Conservation (phyloP, 2,329 filamentous ascomycete species). For the Fonsecaea monophora region DNA sequence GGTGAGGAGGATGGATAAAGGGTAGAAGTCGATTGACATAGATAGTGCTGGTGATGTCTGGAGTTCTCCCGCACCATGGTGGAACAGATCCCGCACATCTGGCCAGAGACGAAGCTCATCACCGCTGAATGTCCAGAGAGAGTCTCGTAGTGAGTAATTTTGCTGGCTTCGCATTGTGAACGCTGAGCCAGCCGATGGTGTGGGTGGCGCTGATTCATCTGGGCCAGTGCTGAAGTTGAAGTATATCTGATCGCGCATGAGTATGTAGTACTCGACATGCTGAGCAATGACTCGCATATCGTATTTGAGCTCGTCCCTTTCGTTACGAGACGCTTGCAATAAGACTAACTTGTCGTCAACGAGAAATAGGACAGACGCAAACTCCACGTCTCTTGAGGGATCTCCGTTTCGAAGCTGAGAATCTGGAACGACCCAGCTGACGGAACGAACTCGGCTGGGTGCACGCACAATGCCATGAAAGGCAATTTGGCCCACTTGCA, state of each 20-base stretch:
- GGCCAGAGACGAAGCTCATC: constrained; percentile 85
- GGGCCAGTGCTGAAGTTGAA: constrained; percentile 55
- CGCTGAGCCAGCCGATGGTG: constrained; percentile 55
- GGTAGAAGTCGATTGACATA: constrained; percentile 92
- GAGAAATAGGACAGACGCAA: constrained; percentile 92
- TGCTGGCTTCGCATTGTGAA: constrained; percentile 52
- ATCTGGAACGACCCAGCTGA: constrained; percentile 96
- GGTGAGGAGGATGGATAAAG: constrained; percentile 81
- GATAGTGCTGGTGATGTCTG: constrained; percentile 62
- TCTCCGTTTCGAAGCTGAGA: constrained; percentile 88
- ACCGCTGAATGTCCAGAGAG: constrained; percentile 93
- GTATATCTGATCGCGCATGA: constrained; percentile 81
- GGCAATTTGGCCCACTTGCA: constrained; percentile 96
- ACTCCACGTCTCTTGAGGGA: constrained; percentile 91
- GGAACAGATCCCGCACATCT: constrained; percentile 82
- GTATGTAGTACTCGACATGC: constrained; percentile 92
- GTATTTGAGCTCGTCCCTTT: constrained; percentile 87
- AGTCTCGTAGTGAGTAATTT: constrained; percentile 74
- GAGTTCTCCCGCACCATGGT: constrained; percentile 62
- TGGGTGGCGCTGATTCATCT: constrained; percentile 57
- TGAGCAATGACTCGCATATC: constrained; percentile 97
- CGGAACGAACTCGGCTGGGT: constrained; percentile 85
- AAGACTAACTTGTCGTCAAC: constrained; percentile 96
- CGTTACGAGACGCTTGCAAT: constrained; percentile 83
- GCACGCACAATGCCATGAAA: constrained; percentile 96